Percentiles rank a stretch among this genome's conserved stretches.
Evolutionary conservation across 345 rosid species (phyloP).

Genomic region (Populus pruinosa): DNA sequence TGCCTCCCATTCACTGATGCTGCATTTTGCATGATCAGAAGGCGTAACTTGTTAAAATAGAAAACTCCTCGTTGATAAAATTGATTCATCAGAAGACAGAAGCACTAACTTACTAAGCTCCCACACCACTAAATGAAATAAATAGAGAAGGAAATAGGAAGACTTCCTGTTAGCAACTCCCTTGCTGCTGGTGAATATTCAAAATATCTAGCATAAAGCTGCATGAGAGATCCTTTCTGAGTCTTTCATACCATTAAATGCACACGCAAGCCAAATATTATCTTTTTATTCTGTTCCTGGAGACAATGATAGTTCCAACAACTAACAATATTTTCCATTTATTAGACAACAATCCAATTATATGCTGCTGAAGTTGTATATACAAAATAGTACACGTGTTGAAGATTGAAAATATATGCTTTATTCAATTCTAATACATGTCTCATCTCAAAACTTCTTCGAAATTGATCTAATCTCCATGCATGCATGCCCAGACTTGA

Average conservation of each 20-base stretch:
- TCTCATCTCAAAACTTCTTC: not conserved
- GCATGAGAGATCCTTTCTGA: constrained; percentile 23
- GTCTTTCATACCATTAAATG: constrained; percentile 1
- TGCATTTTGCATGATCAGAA: constrained; percentile 27
- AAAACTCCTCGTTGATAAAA: not conserved
- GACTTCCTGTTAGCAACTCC: constrained; percentile 47
- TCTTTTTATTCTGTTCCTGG: not conserved
- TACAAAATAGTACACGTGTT: not conserved
- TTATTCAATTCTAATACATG: not conserved
- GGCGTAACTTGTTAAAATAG: not conserved
- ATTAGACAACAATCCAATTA: not conserved
- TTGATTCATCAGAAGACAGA: not conserved
- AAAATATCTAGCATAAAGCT: constrained; percentile 82
- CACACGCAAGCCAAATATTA: not conserved
- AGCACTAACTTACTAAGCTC: not conserved
- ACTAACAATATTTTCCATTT: not conserved
- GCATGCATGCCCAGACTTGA: not conserved
- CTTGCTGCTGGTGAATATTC: constrained; percentile 48
- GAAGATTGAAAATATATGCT: not conserved
- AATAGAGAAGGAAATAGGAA: not conserved
- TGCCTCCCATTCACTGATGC: constrained; percentile 40
- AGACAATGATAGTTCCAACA: not conserved
- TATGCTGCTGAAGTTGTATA: not conserved
- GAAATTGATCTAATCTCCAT: not conserved
- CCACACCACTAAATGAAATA: not conserved